phyloP scores from a whole-genome alignment of 2,329 filamentous ascomycete species.

The Colletotrichum tofieldiae region DNA sequence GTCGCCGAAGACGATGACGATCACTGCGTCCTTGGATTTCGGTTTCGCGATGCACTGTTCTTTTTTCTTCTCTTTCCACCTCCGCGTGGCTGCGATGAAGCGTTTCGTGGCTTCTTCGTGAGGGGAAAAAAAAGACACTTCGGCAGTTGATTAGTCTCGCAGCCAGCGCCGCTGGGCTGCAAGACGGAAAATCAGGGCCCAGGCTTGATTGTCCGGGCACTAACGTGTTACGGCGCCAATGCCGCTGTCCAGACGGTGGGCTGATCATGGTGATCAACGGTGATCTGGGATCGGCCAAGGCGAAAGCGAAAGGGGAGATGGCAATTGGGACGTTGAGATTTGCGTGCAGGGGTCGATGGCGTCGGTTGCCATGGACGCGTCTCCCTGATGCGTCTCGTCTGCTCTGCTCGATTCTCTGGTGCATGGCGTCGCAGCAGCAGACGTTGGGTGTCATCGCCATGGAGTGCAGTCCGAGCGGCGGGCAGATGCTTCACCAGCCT shows the following conservation, averaged over 20 bases:
- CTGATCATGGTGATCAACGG: conserved; percentile 36
- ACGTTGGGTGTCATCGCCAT: conserved; percentile 16
- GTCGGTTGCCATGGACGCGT: not conserved
- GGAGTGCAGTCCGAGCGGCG: conserved; percentile 22
- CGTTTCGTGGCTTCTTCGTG: not conserved
- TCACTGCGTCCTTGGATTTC: not conserved
- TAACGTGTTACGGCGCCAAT: conserved; percentile 11
- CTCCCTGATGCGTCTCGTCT: not conserved
- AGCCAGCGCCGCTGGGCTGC: conserved; percentile 7
- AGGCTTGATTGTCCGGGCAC: conserved; percentile 1
- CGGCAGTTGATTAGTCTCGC: conserved; percentile 25
- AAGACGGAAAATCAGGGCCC: not conserved
- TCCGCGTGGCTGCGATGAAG: conserved; percentile 12
- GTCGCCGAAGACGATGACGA: not conserved
- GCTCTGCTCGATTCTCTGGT: conserved; percentile 1
- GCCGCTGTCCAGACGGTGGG: conserved; percentile 19
- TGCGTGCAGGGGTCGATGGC: conserved; percentile 20
- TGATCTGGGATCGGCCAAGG: conserved; percentile 38
- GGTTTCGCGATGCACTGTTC: conserved; percentile 28
- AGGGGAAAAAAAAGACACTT: not conserved
- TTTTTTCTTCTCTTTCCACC: too few relatives aligned
- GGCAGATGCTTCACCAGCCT: conserved; percentile 6
- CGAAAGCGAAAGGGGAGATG: not conserved
- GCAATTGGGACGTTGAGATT: conserved; percentile 28
- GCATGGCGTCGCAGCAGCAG: conserved; percentile 28